phyloP scores from a whole-genome alignment of 768 basidiomycete genomes.

The Russula virescens region DNA sequence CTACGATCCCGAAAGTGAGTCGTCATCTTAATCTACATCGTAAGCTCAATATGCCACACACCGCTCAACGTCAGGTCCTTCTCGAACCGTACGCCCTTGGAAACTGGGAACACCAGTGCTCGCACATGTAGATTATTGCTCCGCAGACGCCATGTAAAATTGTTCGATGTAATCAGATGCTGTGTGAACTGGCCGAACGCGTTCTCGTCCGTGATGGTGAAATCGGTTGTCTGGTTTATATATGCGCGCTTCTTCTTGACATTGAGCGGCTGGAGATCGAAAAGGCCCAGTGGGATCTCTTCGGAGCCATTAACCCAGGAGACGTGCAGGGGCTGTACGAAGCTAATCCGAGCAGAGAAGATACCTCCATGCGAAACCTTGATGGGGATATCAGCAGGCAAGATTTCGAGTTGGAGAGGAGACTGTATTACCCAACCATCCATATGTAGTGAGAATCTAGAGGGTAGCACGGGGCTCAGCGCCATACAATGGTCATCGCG shows the following conservation, averaged over 20 bases:
- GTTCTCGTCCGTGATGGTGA: constrained; percentile 48
- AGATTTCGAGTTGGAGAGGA: not conserved
- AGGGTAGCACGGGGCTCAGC: not conserved
- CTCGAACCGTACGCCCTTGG: constrained; percentile 59
- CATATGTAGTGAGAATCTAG: constrained; percentile 48
- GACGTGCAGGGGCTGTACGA: constrained; percentile 51
- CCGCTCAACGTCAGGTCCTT: constrained; percentile 57
- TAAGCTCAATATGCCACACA: constrained; percentile 22
- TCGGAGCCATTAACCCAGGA: constrained; percentile 49
- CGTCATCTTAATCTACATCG: not conserved
- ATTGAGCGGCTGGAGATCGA: constrained; percentile 43
- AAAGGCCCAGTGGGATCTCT: constrained; percentile 49
- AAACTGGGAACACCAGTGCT: constrained; percentile 60
- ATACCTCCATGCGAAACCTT: constrained; percentile 65
- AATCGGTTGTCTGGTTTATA: constrained; percentile 55
- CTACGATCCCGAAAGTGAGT: constrained; percentile 29
- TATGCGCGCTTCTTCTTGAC: constrained; percentile 51
- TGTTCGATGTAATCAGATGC: constrained; percentile 57
- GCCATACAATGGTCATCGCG: not conserved
- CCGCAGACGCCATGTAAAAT: constrained; percentile 62
- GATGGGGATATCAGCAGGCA: not conserved
- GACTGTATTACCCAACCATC: constrained; percentile 46
- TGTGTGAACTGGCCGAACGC: constrained; percentile 59
- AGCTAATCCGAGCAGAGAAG: constrained; percentile 56
- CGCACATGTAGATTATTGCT: constrained; percentile 55